Percentiles rank a stretch among this genome's conserved stretches.
Conservation (phyloP, 176 grass and related monocot genomes). For the Luzula sylvatica region DNA sequence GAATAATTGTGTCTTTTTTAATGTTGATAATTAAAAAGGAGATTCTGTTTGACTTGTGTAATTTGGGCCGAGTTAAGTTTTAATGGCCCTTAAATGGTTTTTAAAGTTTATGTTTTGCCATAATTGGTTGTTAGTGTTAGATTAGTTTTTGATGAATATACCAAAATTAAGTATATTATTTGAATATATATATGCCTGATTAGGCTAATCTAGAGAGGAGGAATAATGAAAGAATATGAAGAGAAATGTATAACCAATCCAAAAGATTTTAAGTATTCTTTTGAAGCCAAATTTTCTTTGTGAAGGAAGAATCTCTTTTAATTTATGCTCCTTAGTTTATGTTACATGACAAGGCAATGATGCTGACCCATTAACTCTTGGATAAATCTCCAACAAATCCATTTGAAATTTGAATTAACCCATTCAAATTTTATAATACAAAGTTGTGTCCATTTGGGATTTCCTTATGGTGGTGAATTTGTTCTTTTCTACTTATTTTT, state of each 20-base stretch:
- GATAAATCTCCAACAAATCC: conserved; percentile 47
- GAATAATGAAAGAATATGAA: background rate
- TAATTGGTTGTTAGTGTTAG: no score
- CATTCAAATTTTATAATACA: conserved; percentile 23
- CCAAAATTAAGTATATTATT: no score
- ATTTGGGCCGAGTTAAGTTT: no score
- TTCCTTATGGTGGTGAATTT: background rate
- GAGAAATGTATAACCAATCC: background rate
- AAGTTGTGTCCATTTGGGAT: conserved; percentile 23
- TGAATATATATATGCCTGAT: no score
- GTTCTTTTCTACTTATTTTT: no score
- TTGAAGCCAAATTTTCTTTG: background rate
- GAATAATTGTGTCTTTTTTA: no score
- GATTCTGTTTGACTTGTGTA: no score
- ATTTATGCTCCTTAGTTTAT: conserved; percentile 30
- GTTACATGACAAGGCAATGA: conserved; percentile 45
- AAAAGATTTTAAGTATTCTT: background rate
- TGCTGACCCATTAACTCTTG: conserved; percentile 34
- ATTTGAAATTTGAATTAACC: conserved; percentile 6
- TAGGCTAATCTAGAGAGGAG: background rate
- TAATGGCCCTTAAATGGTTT: no score
- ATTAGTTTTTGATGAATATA: no score
- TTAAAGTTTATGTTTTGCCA: no score
- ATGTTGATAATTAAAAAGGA: no score
- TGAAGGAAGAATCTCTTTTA: conserved; percentile 21